These are phyloP conservation scores for Ophiosphaerella narmari DNA, from an alignment of 2,329 filamentous ascomycete species.

Conservation along the genomic window DNA sequence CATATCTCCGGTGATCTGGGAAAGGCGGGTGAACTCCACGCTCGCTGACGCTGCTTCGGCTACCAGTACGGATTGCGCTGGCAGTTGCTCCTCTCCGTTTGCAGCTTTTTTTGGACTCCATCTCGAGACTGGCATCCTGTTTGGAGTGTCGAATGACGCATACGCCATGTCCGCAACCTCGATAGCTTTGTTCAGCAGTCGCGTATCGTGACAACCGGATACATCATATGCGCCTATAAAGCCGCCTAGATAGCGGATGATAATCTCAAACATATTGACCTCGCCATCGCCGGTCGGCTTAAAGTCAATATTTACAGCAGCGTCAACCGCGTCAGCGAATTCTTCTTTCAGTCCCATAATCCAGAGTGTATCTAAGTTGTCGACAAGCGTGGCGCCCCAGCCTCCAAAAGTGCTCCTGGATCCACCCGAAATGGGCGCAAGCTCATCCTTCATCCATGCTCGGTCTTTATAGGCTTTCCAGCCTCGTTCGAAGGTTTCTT, in stretches of 20 bases:
- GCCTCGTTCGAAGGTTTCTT: conserved; percentile 38
- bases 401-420: conserved; percentile 49
- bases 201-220: conserved; percentile 65
- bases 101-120: conserved; percentile 49
- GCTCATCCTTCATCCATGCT: conserved; percentile 55
- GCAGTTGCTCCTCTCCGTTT: conserved; percentile 40
- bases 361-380: conserved; percentile 52
- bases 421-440: conserved; percentile 49
- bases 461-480: conserved; percentile 57
- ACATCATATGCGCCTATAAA: conserved; percentile 86
- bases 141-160: conserved; percentile 85
- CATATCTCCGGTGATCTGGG: conserved; percentile 50
- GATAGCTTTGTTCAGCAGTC: conserved; percentile 75
- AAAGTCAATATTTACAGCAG: conserved; percentile 50
- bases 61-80: conserved; percentile 46
- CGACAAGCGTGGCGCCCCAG: conserved; percentile 53
- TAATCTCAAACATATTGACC: conserved; percentile 56
- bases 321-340: conserved; percentile 50
- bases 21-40: conserved; percentile 54
- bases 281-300: conserved; percentile 41
- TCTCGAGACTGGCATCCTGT: conserved; percentile 74
- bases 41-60: conserved; percentile 53
- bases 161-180: conserved; percentile 81
- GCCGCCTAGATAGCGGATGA: conserved; percentile 83
- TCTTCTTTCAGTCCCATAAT: conserved; percentile 53